phyloP scores from a whole-genome alignment of 2,329 filamentous ascomycete genomes.

The Aspergillus pseudoglaucus region DNA sequence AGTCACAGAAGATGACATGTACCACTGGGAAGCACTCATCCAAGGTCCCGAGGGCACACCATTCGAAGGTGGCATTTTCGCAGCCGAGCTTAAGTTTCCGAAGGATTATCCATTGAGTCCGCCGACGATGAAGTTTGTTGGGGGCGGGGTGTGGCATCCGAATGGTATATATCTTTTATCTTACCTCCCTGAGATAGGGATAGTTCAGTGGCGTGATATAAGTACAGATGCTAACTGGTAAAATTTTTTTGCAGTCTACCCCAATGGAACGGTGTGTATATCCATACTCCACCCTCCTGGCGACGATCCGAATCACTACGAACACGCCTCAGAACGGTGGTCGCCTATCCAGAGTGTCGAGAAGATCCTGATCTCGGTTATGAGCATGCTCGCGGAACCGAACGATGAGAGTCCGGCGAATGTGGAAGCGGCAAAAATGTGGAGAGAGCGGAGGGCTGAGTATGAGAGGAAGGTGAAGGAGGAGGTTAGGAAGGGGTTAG shows the following conservation, averaged over 20 bases:
- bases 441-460: constrained; percentile 73
- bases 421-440: constrained; percentile 93
- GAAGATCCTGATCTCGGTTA: constrained; percentile 93
- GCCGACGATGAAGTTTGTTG: constrained; percentile 91
- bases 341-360: constrained; percentile 95
- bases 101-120: constrained; percentile 95
- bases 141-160: constrained; percentile 84
- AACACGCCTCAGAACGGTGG: constrained; percentile 92
- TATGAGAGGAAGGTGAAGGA: constrained; percentile 83
- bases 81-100: constrained; percentile 89
- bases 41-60: constrained; percentile 92
- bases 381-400: constrained; percentile 96
- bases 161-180: constrained; percentile 59
- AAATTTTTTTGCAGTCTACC: constrained; percentile 60
- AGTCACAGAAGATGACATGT: constrained; percentile 87
- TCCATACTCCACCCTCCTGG: constrained; percentile 96
- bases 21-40: constrained; percentile 94
- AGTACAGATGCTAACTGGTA: background rate
- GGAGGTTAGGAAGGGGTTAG: constrained; percentile 71
- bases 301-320: constrained; percentile 97
- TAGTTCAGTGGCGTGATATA: background rate
- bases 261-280: constrained; percentile 88
- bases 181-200: background rate
- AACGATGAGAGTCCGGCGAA: constrained; percentile 97
- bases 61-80: constrained; percentile 92